Evolutionary conservation across 331 rosid species (phyloP).

Genomic region (Prunus yedoensis): DNA sequence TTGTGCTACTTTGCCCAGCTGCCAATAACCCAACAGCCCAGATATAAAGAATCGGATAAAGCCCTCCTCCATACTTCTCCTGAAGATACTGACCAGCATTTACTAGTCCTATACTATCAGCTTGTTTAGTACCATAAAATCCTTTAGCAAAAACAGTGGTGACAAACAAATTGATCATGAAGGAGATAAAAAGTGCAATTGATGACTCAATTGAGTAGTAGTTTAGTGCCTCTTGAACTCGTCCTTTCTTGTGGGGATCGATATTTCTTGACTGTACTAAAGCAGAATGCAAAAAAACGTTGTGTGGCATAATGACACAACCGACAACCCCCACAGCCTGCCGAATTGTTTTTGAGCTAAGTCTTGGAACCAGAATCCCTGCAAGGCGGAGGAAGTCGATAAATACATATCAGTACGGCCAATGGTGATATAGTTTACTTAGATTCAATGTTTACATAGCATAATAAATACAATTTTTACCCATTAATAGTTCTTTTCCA

Average conservation of each 20-base stretch:
- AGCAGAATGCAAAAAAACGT: conserved; percentile 87
- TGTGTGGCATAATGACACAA: conserved; percentile 92
- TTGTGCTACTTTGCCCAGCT: conserved; percentile 90
- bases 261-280: conserved; percentile 80
- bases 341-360: conserved; percentile 78
- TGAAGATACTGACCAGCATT: conserved; percentile 85
- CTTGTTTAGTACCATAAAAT: conserved; percentile 65
- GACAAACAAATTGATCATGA: conserved; percentile 75
- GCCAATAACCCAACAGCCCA: conserved; percentile 93
- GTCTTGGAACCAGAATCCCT: conserved; percentile 84
- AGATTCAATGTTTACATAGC: not conserved
- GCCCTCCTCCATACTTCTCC: conserved; percentile 79
- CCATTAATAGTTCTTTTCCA: conserved; percentile 65
- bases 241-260: conserved; percentile 61
- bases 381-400: conserved; percentile 20
- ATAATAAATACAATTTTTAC: conserved; percentile 31
- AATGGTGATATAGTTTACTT: not conserved
- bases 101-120: conserved; percentile 68
- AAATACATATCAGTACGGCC: conserved; percentile 15
- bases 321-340: conserved; percentile 95
- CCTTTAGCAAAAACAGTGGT: conserved; percentile 83
- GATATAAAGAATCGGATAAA: conserved; percentile 79
- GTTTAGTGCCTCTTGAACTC: conserved; percentile 84
- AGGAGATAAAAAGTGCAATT: conserved; percentile 64
- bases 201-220: conserved; percentile 80